Percentiles rank a stretch among this genome's conserved stretches.
These are phyloP conservation scores for Thuja plicata DNA, from an alignment of 83 land plant species.

Conservation along the genomic window DNA sequence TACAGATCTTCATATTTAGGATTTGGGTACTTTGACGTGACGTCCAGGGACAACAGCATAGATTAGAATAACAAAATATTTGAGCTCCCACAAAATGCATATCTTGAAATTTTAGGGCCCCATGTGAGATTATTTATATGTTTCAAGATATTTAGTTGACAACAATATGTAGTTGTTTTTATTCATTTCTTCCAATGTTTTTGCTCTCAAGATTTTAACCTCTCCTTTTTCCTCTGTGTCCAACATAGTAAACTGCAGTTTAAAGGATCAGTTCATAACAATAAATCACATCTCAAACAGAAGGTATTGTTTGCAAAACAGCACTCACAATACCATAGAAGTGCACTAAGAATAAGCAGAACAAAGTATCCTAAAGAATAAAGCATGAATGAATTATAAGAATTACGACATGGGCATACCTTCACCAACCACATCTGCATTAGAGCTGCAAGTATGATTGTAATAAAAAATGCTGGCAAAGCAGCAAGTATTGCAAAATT, in stretches of 20 bases:
- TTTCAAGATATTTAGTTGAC: neutral
- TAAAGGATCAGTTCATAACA: neutral
- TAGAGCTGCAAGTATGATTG: slow-evolving; percentile 50
- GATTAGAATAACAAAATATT: neutral
- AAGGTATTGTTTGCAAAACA: neutral
- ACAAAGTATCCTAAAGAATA: neutral
- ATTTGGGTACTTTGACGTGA: neutral
- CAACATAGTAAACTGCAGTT: neutral
- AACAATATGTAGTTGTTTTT: no score
- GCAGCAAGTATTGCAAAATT: slow-evolving; percentile 99
- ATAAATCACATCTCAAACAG: slow-evolving; percentile 7
- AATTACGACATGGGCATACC: slow-evolving; percentile 28
- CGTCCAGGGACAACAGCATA: neutral
- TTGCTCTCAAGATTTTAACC: neutral
- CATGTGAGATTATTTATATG: neutral
- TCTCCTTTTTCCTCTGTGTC: neutral
- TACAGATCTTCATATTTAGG: no score
- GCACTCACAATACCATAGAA: no score
- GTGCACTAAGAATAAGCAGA: neutral
- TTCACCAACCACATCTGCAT: slow-evolving; percentile 61
- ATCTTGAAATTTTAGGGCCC: neutral
- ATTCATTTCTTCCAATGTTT: neutral
- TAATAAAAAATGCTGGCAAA: slow-evolving; percentile 84
- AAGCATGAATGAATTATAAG: neutral
- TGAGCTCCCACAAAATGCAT: neutral